Evolutionary conservation across 352 stramenopile species (phyloP).

Genomic region (Pythium graminicola): DNA sequence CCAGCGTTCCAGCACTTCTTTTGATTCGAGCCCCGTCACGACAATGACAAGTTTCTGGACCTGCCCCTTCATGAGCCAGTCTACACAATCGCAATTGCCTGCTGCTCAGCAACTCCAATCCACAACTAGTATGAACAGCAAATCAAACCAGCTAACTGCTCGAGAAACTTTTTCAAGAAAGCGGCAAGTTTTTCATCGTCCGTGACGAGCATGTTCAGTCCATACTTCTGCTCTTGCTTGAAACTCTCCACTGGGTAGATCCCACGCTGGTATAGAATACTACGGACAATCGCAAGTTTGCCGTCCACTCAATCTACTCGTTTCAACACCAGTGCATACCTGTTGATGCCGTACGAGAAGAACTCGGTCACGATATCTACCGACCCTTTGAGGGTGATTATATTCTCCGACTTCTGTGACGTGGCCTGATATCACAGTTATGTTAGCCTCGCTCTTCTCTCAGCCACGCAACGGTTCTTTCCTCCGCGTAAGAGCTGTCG

Average conservation of each 20-base stretch:
- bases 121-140: too few relatives aligned
- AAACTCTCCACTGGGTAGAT: slow-evolving; percentile 99
- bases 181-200: slow-evolving; percentile 93
- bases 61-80: slow-evolving; percentile 93
- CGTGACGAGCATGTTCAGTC: slow-evolving; percentile 97
- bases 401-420: slow-evolving; percentile 75
- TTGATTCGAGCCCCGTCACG: slow-evolving; percentile 95
- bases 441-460: background rate
- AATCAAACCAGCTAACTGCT: slow-evolving; percentile 79
- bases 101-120: background rate
- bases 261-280: slow-evolving; percentile 93
- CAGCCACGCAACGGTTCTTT: background rate
- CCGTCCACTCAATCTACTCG: background rate
- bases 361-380: slow-evolving; percentile 99
- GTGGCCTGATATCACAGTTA: slow-evolving; percentile 35
- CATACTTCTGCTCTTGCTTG: slow-evolving; percentile 96
- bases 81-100: slow-evolving; percentile 22
- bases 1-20: slow-evolving; percentile 98
- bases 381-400: slow-evolving; percentile 98
- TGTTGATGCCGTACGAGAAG: slow-evolving; percentile 99
- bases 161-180: slow-evolving; percentile 94
- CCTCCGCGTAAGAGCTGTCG: background rate
- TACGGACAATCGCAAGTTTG: too few relatives aligned
- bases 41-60: slow-evolving; percentile 98
- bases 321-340: slow-evolving; percentile 27